Conservation (phyloP, 208 protist genomes). For the Balamuthia mandrillaris region DNA sequence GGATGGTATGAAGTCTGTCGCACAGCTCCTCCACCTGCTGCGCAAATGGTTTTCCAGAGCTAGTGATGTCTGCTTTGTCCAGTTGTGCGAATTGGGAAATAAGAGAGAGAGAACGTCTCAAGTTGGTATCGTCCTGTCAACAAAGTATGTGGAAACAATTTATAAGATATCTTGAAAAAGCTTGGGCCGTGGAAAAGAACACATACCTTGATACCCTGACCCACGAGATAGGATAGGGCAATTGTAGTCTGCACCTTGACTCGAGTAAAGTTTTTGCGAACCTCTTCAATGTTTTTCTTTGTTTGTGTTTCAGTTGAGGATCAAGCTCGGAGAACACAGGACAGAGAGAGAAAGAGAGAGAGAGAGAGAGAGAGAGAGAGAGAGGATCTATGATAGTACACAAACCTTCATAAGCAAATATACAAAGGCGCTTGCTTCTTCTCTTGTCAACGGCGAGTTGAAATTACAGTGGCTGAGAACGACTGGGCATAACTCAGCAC, state of each 20-base stretch:
- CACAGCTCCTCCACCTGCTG: not conserved
- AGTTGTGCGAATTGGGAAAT: not conserved
- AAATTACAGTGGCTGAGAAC: no score
- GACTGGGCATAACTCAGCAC: conserved; percentile 8
- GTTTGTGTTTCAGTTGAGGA: not conserved
- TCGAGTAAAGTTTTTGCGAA: conserved; percentile 34
- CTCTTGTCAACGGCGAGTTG: no score
- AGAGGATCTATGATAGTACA: no score
- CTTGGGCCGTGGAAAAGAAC: no score
- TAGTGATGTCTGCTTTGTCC: not conserved
- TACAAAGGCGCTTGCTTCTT: no score
- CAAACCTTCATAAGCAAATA: no score
- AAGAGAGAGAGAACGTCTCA: not conserved
- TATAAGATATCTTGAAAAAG: not conserved
- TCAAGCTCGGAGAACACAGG: no score
- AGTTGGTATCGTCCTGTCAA: not conserved
- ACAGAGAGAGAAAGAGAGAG: no score
- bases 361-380: no score
- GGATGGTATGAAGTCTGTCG: conserved; percentile 26
- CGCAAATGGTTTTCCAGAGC: not conserved
- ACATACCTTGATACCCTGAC: not conserved
- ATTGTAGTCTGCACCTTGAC: conserved; percentile 36
- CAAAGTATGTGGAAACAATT: not conserved
- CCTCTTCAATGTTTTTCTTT: conserved; percentile 28
- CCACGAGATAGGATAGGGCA: not conserved